Percentiles rank a stretch among this genome's conserved stretches.
These are phyloP conservation scores for Pyrrhoderma noxium DNA, from an alignment of 1,284 basidiomycete genomes.

Conservation along the genomic window DNA sequence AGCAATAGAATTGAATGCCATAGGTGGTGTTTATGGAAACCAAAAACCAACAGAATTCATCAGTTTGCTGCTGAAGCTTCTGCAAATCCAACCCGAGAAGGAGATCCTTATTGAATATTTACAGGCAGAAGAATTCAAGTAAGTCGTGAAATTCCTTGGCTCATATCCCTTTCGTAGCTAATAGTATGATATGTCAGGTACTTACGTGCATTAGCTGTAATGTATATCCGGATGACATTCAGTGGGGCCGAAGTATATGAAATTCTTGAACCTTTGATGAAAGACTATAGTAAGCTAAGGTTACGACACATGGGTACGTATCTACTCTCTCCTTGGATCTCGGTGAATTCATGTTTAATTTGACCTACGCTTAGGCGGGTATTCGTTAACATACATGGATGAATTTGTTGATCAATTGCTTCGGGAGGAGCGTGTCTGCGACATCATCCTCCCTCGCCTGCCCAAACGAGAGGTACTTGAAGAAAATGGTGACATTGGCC, in stretches of 20 bases:
- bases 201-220: conserved; percentile 84
- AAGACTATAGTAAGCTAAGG: conserved; percentile 90
- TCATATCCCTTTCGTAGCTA: not conserved
- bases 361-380: conserved; percentile 52
- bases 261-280: conserved; percentile 87
- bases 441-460: conserved; percentile 91
- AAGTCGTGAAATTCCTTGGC: conserved; percentile 29
- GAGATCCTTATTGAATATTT: conserved; percentile 95
- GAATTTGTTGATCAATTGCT: conserved; percentile 86
- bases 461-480: conserved; percentile 83
- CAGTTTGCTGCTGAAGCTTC: conserved; percentile 85
- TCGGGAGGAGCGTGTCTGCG: conserved; percentile 88
- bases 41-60: conserved; percentile 89
- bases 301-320: conserved; percentile 71
- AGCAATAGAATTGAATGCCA: conserved; percentile 72
- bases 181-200: conserved; percentile 51
- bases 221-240: conserved; percentile 96
- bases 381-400: conserved; percentile 82
- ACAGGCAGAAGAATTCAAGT: conserved; percentile 97
- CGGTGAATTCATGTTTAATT: conserved; percentile 7
- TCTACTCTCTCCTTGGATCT: conserved; percentile 1
- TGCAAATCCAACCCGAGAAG: conserved; percentile 97
- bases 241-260: conserved; percentile 86
- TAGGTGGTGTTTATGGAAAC: conserved; percentile 93
- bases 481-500: conserved; percentile 84